Evolutionary conservation across 2,329 filamentous ascomycete species (phyloP).

Genomic region (Colletotrichum sp.): DNA sequence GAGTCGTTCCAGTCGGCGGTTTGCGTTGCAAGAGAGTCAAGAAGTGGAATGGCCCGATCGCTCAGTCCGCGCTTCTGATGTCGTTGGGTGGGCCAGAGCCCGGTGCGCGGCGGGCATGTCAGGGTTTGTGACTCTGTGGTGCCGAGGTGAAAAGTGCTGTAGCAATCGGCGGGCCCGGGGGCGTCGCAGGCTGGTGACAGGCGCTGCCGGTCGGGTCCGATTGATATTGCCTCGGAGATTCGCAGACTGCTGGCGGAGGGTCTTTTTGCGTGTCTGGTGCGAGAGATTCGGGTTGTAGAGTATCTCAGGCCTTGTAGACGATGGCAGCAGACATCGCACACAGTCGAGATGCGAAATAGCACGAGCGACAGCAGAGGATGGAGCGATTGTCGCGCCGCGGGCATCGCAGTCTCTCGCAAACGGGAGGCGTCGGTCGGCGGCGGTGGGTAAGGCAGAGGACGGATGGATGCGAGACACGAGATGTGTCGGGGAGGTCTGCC

Average conservation of each 20-base stretch:
- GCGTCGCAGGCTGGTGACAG: slow-evolving; percentile 4
- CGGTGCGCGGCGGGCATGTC: slow-evolving; percentile 8
- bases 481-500: slow-evolving; percentile 6
- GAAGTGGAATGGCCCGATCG: slow-evolving; percentile 4
- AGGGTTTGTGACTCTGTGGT: slow-evolving; percentile 16
- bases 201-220: slow-evolving; percentile 10
- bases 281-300: neutral
- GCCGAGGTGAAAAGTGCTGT: slow-evolving; percentile 15
- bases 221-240: neutral
- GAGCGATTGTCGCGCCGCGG: neutral
- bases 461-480: slow-evolving; percentile 19
- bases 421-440: slow-evolving; percentile 5
- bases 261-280: neutral
- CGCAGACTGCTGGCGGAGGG: neutral
- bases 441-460: slow-evolving; percentile 5
- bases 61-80: neutral
- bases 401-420: neutral
- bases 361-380: neutral
- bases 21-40: neutral
- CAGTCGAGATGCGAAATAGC: neutral
- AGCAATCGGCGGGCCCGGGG: slow-evolving; percentile 11
- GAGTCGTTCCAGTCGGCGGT: neutral
- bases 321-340: neutral
- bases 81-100: slow-evolving; percentile 8
- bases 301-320: neutral